Evolutionary conservation across 225 moss, liverwort and hornwort genomes (phyloP).

Genomic region (Takakia lepidozioides): DNA sequence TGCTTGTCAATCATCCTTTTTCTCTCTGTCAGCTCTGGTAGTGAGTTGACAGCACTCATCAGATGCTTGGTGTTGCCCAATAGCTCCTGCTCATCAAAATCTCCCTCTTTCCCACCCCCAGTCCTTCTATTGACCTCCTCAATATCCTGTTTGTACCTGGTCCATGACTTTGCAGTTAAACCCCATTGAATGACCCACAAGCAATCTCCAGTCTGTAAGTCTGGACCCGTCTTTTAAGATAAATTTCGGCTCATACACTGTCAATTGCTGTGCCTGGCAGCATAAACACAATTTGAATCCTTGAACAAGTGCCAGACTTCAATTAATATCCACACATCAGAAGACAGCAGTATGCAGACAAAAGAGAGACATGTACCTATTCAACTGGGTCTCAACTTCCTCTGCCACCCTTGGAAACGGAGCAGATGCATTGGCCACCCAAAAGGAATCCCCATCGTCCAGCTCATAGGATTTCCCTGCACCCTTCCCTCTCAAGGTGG

Average conservation of each 20-base stretch:
- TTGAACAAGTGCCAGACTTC: too few species aligned
- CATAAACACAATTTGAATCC: too few species aligned
- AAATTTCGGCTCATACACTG: too few species aligned
- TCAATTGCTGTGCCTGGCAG: too few species aligned
- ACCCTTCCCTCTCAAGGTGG: slow-evolving; percentile 53
- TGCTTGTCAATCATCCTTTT: slow-evolving; percentile 95
- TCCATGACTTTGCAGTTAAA: too few species aligned
- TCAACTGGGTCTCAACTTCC: slow-evolving; percentile 68
- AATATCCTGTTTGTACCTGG: slow-evolving; percentile 86
- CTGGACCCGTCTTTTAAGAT: too few species aligned
- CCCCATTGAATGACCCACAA: too few species aligned
- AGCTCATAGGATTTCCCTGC: slow-evolving; percentile 80
- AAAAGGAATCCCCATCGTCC: slow-evolving; percentile 82
- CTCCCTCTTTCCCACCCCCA: slow-evolving; percentile 52
- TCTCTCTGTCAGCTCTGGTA: slow-evolving; percentile 95
- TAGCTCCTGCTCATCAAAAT: slow-evolving; percentile 78
- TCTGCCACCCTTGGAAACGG: slow-evolving; percentile 88
- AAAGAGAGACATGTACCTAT: slow-evolving; percentile 43
- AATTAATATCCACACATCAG: too few species aligned
- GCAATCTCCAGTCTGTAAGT: too few species aligned
- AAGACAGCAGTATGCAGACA: too few species aligned
- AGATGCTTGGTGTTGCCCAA: slow-evolving; percentile 90
- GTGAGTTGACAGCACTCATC: slow-evolving; percentile 85
- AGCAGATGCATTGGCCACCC: slow-evolving; percentile 78
- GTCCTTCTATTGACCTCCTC: slow-evolving; percentile 85